Evolutionary conservation across 768 basidiomycete genomes (phyloP).

Genomic region (Daedaleopsis sinensis): DNA sequence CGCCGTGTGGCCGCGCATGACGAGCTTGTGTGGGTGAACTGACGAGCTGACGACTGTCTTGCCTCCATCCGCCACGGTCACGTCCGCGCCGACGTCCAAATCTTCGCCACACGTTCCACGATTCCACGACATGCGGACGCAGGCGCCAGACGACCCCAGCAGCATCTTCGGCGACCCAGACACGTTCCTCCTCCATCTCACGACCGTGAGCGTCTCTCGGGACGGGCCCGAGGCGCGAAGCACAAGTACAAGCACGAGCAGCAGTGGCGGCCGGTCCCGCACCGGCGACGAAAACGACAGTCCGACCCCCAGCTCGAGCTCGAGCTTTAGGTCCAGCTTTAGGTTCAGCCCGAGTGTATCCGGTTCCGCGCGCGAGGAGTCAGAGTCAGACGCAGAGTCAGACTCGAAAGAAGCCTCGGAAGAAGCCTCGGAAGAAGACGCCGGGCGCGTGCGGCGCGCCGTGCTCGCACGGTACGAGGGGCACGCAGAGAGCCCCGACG

Average conservation of each 20-base stretch:
- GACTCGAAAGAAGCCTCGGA: too few relatives aligned
- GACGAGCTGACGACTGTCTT: too few relatives aligned
- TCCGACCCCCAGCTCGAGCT: not conserved
- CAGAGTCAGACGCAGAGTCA: too few relatives aligned
- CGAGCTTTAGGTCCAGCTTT: not conserved
- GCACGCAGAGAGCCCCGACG: constrained; percentile 6
- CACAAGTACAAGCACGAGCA: too few relatives aligned
- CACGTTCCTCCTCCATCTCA: constrained; percentile 20
- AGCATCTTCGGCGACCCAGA: constrained; percentile 14
- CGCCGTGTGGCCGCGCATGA: not conserved
- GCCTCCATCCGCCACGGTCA: too few relatives aligned
- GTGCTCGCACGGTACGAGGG: constrained; percentile 15
- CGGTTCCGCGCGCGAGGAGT: too few relatives aligned
- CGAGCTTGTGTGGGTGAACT: not conserved
- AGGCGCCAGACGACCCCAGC: constrained; percentile 9
- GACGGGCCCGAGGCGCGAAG: too few relatives aligned
- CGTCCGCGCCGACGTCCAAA: too few relatives aligned
- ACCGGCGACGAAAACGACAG: too few relatives aligned
- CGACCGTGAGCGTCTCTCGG: not conserved
- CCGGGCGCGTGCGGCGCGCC: not conserved
- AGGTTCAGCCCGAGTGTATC: not conserved
- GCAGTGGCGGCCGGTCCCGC: too few relatives aligned
- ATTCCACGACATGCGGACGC: too few relatives aligned
- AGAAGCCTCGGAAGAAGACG: not conserved
- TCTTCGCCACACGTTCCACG: not conserved